Base-by-base conservation (phyloP, 805 yeast genomes). In the Sugiyamaella smithiae region DNA sequence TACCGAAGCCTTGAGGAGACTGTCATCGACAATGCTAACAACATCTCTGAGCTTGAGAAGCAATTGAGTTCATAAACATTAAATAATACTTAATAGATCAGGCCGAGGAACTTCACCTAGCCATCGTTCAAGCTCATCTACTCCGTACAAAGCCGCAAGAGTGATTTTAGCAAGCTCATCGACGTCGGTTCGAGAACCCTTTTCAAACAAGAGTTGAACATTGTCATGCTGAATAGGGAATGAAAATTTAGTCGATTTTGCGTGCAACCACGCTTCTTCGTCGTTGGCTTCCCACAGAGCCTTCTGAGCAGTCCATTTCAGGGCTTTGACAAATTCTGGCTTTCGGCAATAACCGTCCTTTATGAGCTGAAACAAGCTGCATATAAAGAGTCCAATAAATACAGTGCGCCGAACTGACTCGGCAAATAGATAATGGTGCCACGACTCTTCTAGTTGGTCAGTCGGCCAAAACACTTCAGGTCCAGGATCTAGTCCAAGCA, bases 11-110 rank as follows among this genome's bases (percentile, higher is more conserved):
- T 50, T 9, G 36, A 24, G 20, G 24, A 36, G n/a, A 12, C 41
- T 17, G 36, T 16, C n/a, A 9, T 36, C 9, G 50, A 50, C 42
- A 36, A 22, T 25, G 12, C 36, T 20, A 17, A 23, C 20, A 41
- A 43, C 12, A 19, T 54, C 26, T 1, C 45, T 7, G 46, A 54
- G 17, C 44, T 49, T 9, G 45, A 51, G 44, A 40, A 43, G 24
- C 22, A 37, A 12, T 22, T 37, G 41, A 5, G 28, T 6, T 4
- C 12, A 12, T 32, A 16, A 14, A 8, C 17, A 12, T 12, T 23
- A 11, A 20, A 7, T 4, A 9, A 19, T 20, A 12, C 12, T 33
- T 3, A 33, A 33, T 17, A 33, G 5, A 4, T 35, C 38, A 14
- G 38, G 38, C 22, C 5, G 19, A 4, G 38, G 38, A 5, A 35